phyloP scores from a whole-genome alignment of 108 stramenopile genomes.

The Cyclotella atomus region DNA sequence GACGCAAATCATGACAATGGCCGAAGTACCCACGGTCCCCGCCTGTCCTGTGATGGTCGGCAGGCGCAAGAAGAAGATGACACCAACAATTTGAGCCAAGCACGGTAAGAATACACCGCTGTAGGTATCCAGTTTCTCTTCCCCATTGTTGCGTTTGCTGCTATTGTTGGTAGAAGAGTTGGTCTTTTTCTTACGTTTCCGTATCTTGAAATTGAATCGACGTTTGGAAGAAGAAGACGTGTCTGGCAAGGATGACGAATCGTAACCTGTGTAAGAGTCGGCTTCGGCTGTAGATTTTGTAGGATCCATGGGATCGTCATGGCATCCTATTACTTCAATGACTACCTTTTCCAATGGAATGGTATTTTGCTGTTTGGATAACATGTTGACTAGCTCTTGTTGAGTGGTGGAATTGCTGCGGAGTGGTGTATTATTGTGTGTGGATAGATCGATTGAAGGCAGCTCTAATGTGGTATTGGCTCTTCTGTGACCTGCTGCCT shows the following conservation, averaged over 20 bases:
- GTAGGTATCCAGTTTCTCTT: slow-evolving; percentile 59
- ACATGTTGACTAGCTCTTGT: neutral
- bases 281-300: neutral
- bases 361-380: neutral
- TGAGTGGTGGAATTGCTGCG: neutral
- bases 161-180: neutral
- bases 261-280: neutral
- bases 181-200: neutral
- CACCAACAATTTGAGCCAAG: slow-evolving; percentile 82
- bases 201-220: slow-evolving; percentile 2
- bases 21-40: slow-evolving; percentile 50
- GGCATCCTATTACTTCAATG: neutral
- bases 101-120: slow-evolving; percentile 77
- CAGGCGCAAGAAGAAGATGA: slow-evolving; percentile 81
- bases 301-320: neutral
- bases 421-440: neutral
- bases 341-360: neutral
- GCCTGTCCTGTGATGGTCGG: slow-evolving; percentile 81
- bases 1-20: slow-evolving; percentile 55
- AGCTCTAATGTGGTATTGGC: neutral
- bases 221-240: neutral
- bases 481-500: neutral
- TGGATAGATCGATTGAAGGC: neutral
- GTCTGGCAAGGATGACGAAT: neutral
- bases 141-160: neutral